Conservation (phyloP, 441 rosid species). For the Sinapis alba region DNA sequence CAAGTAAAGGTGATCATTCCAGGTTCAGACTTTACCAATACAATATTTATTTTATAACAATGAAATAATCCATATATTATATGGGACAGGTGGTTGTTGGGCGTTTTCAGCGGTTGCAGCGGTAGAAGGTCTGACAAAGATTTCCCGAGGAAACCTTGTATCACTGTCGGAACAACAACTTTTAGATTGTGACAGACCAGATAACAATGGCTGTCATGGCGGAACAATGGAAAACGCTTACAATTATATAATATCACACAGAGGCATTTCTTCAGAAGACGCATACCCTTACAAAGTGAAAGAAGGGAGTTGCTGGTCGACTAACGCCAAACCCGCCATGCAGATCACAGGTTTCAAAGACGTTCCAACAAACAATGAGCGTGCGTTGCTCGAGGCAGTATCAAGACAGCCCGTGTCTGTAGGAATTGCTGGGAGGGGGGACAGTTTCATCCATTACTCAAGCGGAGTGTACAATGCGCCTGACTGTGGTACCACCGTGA, state of each 20-base stretch:
- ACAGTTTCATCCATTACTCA: constrained; percentile 28
- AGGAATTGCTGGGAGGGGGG: constrained; percentile 4
- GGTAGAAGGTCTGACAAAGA: constrained; percentile 36
- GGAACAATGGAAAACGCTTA: constrained; percentile 32
- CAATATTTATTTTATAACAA: not conserved
- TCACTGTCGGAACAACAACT: constrained; percentile 47
- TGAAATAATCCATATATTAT: not conserved
- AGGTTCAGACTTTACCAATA: not conserved
- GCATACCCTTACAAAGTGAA: constrained; percentile 38
- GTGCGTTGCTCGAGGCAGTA: constrained; percentile 37
- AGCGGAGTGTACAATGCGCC: constrained; percentile 35
- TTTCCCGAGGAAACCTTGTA: constrained; percentile 29
- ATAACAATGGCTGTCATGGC: constrained; percentile 31
- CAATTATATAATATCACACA: constrained; percentile 16
- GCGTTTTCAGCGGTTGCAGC: constrained; percentile 47
- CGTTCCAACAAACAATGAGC: constrained; percentile 43
- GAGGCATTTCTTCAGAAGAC: constrained; percentile 37
- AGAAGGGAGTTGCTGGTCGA: not conserved
- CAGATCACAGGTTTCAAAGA: constrained; percentile 34
- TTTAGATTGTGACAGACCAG: constrained; percentile 34
- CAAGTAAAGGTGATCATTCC: not conserved
- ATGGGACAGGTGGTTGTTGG: constrained; percentile 40
- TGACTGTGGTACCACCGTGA: constrained; percentile 28
- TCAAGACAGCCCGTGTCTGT: constrained; percentile 47
- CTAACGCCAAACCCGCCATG: constrained; percentile 8